These are phyloP conservation scores for Mortierella sp. DNA, from an alignment of 371 early-diverging fungal species.

Conservation along the genomic window DNA sequence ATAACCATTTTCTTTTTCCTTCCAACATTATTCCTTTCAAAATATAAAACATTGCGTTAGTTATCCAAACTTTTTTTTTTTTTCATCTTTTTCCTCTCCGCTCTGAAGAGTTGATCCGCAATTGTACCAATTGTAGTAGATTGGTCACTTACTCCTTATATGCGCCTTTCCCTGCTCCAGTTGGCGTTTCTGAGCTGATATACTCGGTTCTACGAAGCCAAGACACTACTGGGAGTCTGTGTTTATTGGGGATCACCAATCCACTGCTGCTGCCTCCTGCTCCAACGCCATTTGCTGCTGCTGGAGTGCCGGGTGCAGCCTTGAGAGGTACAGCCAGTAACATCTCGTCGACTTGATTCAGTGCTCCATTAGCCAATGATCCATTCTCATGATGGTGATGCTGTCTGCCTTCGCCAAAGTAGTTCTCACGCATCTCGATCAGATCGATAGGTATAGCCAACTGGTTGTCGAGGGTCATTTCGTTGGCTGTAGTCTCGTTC, in stretches of 20 bases:
- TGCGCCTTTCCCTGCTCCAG: slow-evolving; percentile 51
- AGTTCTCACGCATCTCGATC: slow-evolving; percentile 66
- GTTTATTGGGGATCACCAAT: slow-evolving; percentile 20
- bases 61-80: background rate
- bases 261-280: slow-evolving; percentile 14
- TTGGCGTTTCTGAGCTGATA: slow-evolving; percentile 62
- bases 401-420: slow-evolving; percentile 57
- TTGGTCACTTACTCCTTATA: slow-evolving; percentile 35
- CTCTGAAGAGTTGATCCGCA: too few relatives aligned
- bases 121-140: background rate
- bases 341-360: slow-evolving; percentile 47
- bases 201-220: slow-evolving; percentile 80
- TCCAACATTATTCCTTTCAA: background rate
- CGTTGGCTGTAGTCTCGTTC: slow-evolving; percentile 74
- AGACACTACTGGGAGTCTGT: slow-evolving; percentile 62
- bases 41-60: background rate
- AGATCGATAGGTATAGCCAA: slow-evolving; percentile 80
- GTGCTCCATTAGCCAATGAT: slow-evolving; percentile 12
- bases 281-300: background rate
- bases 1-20: slow-evolving; percentile 20
- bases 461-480: slow-evolving; percentile 74
- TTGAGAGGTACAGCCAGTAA: slow-evolving; percentile 34
- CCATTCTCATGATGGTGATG: slow-evolving; percentile 13
- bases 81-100: too few relatives aligned
- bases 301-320: slow-evolving; percentile 8